A percentile compares a stretch with the other conserved stretches of the same genome.
phyloP scores from a whole-genome alignment of 345 rosid species.

The Combretum micranthum region DNA sequence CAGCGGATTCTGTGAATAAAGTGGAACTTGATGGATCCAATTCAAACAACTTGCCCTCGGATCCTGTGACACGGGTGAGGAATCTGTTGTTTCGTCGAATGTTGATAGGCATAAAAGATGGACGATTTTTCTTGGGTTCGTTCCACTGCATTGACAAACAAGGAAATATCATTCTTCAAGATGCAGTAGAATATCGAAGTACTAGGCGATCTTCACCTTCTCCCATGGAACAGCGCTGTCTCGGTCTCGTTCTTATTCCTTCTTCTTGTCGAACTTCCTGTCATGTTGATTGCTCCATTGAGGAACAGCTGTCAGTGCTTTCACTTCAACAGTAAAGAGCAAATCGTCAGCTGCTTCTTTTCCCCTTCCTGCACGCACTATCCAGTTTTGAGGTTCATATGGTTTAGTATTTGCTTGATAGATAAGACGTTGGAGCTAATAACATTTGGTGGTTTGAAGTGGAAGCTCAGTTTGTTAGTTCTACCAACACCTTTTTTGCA shows the following conservation, averaged over 20 bases:
- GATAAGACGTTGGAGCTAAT: no score
- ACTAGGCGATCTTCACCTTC: slow-evolving; percentile 69
- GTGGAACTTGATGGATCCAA: slow-evolving; percentile 24
- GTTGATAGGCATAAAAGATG: slow-evolving; percentile 82
- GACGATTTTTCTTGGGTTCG: slow-evolving; percentile 81
- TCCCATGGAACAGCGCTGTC: slow-evolving; percentile 79
- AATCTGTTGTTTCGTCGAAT: slow-evolving; percentile 61
- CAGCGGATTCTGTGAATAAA: slow-evolving; percentile 11
- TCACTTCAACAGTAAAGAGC: slow-evolving; percentile 21
- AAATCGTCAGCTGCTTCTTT: no score
- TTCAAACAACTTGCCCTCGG: slow-evolving; percentile 19
- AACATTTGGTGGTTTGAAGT: no score
- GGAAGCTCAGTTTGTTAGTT: no score
- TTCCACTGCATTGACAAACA: slow-evolving; percentile 92
- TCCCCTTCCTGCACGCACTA: no score
- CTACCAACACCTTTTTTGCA: no score
- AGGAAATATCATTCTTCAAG: slow-evolving; percentile 86
- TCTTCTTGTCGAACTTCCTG: slow-evolving; percentile 56
- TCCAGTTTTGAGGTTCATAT: no score
- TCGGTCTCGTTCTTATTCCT: slow-evolving; percentile 78
- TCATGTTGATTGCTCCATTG: slow-evolving; percentile 46
- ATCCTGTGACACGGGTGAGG: slow-evolving; percentile 38
- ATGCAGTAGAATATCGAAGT: slow-evolving; percentile 78
- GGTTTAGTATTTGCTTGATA: no score
- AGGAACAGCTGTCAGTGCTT: slow-evolving; percentile 21